These are phyloP conservation scores for Chaetothyriales sp. DNA, from an alignment of 2,329 filamentous ascomycete genomes.

Conservation along the genomic window DNA sequence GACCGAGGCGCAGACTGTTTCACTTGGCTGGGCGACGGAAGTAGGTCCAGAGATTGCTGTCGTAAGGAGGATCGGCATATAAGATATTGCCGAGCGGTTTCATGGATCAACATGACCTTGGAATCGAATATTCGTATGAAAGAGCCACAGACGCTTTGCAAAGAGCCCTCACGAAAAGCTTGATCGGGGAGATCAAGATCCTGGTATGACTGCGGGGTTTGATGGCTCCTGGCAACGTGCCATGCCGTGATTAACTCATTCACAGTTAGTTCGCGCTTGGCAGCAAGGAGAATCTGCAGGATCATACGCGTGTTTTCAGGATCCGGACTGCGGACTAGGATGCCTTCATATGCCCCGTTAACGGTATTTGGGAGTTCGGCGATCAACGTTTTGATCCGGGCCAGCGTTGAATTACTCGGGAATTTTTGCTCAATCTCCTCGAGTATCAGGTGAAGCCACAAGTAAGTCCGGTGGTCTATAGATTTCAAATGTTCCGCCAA, in stretches of 20 bases:
- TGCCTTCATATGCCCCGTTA: conserved; percentile 12
- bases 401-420: conserved; percentile 2
- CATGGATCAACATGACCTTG: conserved; percentile 18
- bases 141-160: conserved; percentile 13
- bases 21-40: background rate
- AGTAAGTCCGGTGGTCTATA: conserved; percentile 19
- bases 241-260: conserved; percentile 11
- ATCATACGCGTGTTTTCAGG: conserved; percentile 4
- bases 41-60: background rate
- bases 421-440: conserved; percentile 7
- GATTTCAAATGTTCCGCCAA: background rate
- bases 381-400: conserved; percentile 5
- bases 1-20: background rate
- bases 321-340: conserved; percentile 8
- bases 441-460: conserved; percentile 17
- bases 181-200: conserved; percentile 1
- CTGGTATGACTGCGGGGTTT: background rate
- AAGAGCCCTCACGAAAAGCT: conserved; percentile 1
- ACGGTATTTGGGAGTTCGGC: conserved; percentile 9
- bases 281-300: conserved; percentile 14
- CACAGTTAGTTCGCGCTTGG: conserved; percentile 8
- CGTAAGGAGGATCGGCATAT: background rate
- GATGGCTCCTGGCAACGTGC: conserved; percentile 3
- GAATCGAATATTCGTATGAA: conserved; percentile 18
- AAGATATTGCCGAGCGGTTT: conserved; percentile 21